Percentiles rank a stretch among this genome's conserved stretches.
These are phyloP conservation scores for Phialophora macrospora DNA, from an alignment of 2,329 filamentous ascomycete genomes.

Conservation along the genomic window DNA sequence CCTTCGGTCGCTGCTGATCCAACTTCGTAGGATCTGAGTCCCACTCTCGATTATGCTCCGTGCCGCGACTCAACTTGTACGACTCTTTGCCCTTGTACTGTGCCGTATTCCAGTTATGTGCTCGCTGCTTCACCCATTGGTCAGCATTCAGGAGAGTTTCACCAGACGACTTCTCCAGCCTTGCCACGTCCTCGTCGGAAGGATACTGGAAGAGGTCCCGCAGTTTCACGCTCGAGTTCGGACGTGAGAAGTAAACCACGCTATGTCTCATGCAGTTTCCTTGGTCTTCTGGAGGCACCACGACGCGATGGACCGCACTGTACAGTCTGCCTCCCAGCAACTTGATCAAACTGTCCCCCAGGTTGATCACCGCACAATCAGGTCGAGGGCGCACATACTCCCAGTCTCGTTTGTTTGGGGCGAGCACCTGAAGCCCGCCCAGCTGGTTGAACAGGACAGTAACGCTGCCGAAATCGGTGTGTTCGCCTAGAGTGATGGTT, in stretches of 20 bases:
- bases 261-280: conserved; percentile 29
- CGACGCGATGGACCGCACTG: conserved; percentile 41
- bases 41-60: conserved; percentile 23
- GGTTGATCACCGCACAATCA: conserved; percentile 50
- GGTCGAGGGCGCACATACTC: conserved; percentile 36
- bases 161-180: conserved; percentile 11
- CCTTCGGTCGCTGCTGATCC: conserved; percentile 3
- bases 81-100: conserved; percentile 26
- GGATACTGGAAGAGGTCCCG: conserved; percentile 22
- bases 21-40: conserved; percentile 2
- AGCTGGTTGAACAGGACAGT: conserved; percentile 47
- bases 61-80: conserved; percentile 25
- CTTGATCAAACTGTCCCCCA: conserved; percentile 56
- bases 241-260: conserved; percentile 36
- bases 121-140: conserved; percentile 24
- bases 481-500: conserved; percentile 41
- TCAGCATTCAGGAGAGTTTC: conserved; percentile 21
- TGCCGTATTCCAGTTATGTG: conserved; percentile 27
- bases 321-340: conserved; percentile 50
- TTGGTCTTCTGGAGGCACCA: conserved; percentile 38
- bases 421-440: conserved; percentile 47
- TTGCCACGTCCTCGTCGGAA: conserved; percentile 14
- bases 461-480: conserved; percentile 48
- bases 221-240: conserved; percentile 24
- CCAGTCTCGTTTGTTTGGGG: conserved; percentile 38